Evolutionary conservation across 2,329 filamentous ascomycete genomes (phyloP), one percentile per base, ranked within the genome.

Genomic region (Davidsoniella eucalypti): DNA sequence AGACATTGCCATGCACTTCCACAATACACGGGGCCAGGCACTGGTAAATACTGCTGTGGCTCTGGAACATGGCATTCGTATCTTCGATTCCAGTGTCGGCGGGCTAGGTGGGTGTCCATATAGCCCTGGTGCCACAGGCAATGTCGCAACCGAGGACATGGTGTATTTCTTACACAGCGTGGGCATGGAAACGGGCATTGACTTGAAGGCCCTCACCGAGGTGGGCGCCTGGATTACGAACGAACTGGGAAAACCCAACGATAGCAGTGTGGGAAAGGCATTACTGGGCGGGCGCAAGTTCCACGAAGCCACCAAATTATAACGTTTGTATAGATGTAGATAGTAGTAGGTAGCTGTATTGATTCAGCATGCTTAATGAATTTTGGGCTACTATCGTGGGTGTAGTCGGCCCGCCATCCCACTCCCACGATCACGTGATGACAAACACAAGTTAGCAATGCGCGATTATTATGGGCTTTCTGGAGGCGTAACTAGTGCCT

Each of bases 21-120:
- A 94, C 63, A 85, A 94, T 60, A 93, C 87, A 1, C 90, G 87
- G 60, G 86, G 85, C 1, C 82, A 87, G 67, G 86, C 85, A 1
- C 68, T 90, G n/a, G 81, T 87, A 6, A 93, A 93, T 60, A 81
- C 80, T 4, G 78, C 84, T 9, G 79, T 88, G 0, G 80, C 81
- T 37, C 72, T 92, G 26, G 82, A 86, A 60, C 77, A 84, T 57
- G 87, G 87, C 0, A 75, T 93, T 39, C 68, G 84, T 29, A 84
- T 76, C 0, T 92, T 93, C 61, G 87, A 94, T 60, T 77, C 76
- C 55, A 84, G 82, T 49, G 83, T 93, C 1, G 84, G 77, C 2
- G 87, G 87, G 0, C 69, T 94, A 0, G 87, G 87, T 1, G 87
- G 87, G 0, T 93, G 87, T 60, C 87, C 87, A 0, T 94, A 85